These are phyloP conservation scores for Malus asiatica DNA, from an alignment of 306 rosid species.

Conservation along the genomic window DNA sequence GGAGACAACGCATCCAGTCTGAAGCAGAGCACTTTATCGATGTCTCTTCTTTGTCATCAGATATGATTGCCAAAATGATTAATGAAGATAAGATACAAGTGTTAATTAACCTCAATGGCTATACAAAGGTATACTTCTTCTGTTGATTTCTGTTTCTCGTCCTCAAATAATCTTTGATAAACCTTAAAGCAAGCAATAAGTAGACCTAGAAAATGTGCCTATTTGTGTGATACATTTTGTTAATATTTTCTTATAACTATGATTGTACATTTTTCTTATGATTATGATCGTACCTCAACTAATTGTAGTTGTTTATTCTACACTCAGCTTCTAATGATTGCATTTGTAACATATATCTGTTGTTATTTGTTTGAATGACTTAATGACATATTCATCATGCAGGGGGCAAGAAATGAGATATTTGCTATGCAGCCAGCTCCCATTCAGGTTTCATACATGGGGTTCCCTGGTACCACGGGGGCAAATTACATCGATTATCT, in stretches of 20 bases:
- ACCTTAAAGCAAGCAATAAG: background rate
- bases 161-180: background rate
- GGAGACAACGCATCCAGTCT: conserved; percentile 89
- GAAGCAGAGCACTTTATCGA: conserved; percentile 90
- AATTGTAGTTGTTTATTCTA: background rate
- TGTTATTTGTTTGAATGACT: background rate
- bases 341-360: background rate
- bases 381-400: conserved; percentile 10
- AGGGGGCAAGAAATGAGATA: conserved; percentile 98
- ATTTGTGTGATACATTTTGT: background rate
- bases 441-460: conserved; percentile 97
- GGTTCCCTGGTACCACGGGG: conserved; percentile 98
- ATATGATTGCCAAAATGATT: conserved; percentile 81
- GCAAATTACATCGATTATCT: conserved; percentile 82
- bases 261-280: background rate
- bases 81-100: conserved; percentile 79
- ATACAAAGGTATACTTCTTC: conserved; percentile 65
- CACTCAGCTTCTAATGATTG: background rate
- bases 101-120: conserved; percentile 90
- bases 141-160: background rate
- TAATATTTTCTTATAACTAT: background rate
- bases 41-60: conserved; percentile 88
- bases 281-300: background rate
- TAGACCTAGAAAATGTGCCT: background rate
- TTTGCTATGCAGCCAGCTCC: conserved; percentile 97